Conservation (phyloP, 2,329 filamentous ascomycete species). For the Colletotrichum liaoningense region DNA sequence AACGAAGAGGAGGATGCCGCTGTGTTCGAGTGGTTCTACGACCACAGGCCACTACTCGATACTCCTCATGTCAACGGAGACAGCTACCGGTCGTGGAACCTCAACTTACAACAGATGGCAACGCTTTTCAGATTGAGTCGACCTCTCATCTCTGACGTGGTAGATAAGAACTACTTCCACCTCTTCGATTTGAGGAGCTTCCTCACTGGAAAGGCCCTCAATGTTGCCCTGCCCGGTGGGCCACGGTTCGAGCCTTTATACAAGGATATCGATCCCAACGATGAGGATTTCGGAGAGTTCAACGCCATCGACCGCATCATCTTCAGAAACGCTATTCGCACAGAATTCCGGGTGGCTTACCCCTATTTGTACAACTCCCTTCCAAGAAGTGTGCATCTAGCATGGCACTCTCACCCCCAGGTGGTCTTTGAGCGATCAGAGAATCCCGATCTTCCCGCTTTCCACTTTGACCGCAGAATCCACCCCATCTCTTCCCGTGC, state of each 20-base stretch:
- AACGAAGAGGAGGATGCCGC: slow-evolving; percentile 93
- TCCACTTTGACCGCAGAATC: slow-evolving; percentile 98
- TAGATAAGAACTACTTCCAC: slow-evolving; percentile 97
- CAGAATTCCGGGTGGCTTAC: slow-evolving; percentile 94
- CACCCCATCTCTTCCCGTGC: slow-evolving; percentile 97
- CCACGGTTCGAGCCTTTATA: slow-evolving; percentile 97
- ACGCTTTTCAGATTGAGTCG: slow-evolving; percentile 92
- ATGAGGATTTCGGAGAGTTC: slow-evolving; percentile 99
- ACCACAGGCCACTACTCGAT: slow-evolving; percentile 89
- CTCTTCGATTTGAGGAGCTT: slow-evolving; percentile 97
- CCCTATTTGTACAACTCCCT: slow-evolving; percentile 97
- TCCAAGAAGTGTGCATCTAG: slow-evolving; percentile 90
- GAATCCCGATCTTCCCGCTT: slow-evolving; percentile 89
- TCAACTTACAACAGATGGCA: slow-evolving; percentile 94
- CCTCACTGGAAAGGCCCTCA: slow-evolving; percentile 94
- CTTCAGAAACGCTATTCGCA: slow-evolving; percentile 93
- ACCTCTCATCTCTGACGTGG: slow-evolving; percentile 89
- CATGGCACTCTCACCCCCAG: slow-evolving; percentile 95
- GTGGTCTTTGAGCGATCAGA: slow-evolving; percentile 90
- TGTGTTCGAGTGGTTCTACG: slow-evolving; percentile 97
- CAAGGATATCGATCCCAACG: slow-evolving; percentile 98
- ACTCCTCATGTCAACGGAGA: slow-evolving; percentile 95
- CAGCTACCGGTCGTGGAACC: slow-evolving; percentile 96
- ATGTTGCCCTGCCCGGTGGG: slow-evolving; percentile 97
- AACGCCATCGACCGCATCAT: slow-evolving; percentile 99